These are phyloP conservation scores for Aspergillus nomiae DNA, from an alignment of 2,329 filamentous ascomycete species.

Conservation along the genomic window DNA sequence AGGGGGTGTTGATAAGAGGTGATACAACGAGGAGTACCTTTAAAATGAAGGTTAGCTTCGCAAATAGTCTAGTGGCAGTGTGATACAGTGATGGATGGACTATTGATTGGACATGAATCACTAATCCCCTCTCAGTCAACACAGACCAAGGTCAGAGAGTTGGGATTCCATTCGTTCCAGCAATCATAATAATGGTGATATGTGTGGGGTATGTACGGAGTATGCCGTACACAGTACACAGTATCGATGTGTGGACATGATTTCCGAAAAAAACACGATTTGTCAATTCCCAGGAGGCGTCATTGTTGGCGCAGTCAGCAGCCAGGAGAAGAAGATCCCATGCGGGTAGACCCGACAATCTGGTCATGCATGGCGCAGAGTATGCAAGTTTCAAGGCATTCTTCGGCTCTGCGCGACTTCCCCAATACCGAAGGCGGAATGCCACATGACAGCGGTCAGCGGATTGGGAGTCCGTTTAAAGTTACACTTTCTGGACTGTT, in stretches of 20 bases:
- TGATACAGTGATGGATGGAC: background rate
- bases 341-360: slow-evolving; percentile 21
- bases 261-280: background rate
- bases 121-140: background rate
- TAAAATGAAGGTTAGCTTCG: background rate
- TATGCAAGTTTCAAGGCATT: background rate
- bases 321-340: background rate
- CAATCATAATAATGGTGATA: background rate
- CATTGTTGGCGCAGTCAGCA: background rate
- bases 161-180: background rate
- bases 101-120: background rate
- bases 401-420: background rate
- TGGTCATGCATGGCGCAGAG: slow-evolving; percentile 16
- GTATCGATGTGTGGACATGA: background rate
- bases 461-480: background rate
- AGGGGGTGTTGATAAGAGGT: background rate
- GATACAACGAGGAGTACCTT: background rate
- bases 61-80: background rate
- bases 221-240: too few species aligned
- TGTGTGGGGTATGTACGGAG: background rate
- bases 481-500: background rate
- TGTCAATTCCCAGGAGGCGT: background rate
- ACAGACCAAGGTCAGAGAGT: background rate
- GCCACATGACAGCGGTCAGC: slow-evolving; percentile 3
- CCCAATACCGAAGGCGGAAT: slow-evolving; percentile 1